These are phyloP conservation scores for Linaria vulgaris DNA, from an alignment of 257 asterid species.

Conservation along the genomic window DNA sequence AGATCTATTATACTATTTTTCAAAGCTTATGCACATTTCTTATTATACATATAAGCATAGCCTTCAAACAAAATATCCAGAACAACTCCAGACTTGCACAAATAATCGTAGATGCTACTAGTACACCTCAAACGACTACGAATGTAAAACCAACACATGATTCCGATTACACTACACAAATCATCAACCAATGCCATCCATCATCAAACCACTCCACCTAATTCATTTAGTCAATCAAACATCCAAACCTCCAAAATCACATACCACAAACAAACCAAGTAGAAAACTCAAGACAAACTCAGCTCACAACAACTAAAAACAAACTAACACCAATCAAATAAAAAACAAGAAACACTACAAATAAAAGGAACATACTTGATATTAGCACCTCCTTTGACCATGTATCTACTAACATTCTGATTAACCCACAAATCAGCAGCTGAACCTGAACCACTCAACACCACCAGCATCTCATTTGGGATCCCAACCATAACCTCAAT, in stretches of 20 bases:
- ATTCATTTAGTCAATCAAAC: no score
- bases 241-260: background rate
- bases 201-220: no score
- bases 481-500: slow-evolving; percentile 91
- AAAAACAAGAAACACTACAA: background rate
- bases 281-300: background rate
- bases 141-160: no score
- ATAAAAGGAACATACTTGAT: slow-evolving; percentile 53
- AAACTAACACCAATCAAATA: background rate
- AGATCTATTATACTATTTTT: no score
- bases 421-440: slow-evolving; percentile 78
- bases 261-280: slow-evolving; percentile 10
- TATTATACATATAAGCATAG: no score
- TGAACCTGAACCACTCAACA: slow-evolving; percentile 50
- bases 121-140: no score
- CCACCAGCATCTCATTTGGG: slow-evolving; percentile 73
- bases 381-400: slow-evolving; percentile 71
- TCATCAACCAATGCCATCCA: no score
- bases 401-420: slow-evolving; percentile 74
- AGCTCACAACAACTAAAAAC: background rate
- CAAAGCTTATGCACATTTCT: no score
- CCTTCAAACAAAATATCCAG: no score
- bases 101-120: no score
- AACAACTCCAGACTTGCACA: no score
- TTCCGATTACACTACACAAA: no score